Conservation (phyloP, 2,329 filamentous ascomycete species). For the Colletotrichum eleusines region DNA sequence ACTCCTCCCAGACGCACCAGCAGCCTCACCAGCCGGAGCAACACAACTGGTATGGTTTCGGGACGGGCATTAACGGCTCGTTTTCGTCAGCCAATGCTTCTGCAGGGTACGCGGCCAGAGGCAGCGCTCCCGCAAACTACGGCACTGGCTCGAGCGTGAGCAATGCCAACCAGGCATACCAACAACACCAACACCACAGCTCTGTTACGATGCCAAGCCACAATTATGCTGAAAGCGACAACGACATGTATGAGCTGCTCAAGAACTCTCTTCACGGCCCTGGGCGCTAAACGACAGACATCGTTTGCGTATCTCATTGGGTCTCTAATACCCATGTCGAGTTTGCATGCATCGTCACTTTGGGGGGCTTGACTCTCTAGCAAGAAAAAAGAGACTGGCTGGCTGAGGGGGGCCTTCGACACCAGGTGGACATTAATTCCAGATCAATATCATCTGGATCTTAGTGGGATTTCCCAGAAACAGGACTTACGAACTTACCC, state of each 20-base stretch:
- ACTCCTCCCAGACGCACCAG: constrained; percentile 27
- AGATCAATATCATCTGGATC: neutral
- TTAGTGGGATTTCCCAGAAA: neutral
- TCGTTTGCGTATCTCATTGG: neutral
- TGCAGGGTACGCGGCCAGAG: constrained; percentile 24
- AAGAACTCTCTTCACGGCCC: constrained; percentile 32
- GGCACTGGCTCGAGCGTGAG: constrained; percentile 6
- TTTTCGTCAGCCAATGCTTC: constrained; percentile 22
- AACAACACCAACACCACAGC: constrained; percentile 35
- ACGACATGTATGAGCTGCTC: constrained; percentile 36
- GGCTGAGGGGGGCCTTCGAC: neutral
- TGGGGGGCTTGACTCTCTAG: neutral
- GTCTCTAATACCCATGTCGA: neutral
- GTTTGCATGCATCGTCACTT: neutral
- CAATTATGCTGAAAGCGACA: constrained; percentile 18
- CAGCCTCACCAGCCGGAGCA: constrained; percentile 29
- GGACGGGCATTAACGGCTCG: constrained; percentile 8
- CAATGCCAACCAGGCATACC: constrained; percentile 25
- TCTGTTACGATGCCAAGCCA: constrained; percentile 23
- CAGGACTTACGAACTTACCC: neutral
- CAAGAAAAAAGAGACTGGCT: neutral
- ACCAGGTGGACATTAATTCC: too few species aligned
- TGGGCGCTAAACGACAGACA: constrained; percentile 3
- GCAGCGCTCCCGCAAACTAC: constrained; percentile 13
- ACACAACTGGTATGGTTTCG: constrained; percentile 39